Evolutionary conservation across 2,329 filamentous ascomycete genomes (phyloP).

Genomic region (Ambrosiella xylebori): DNA sequence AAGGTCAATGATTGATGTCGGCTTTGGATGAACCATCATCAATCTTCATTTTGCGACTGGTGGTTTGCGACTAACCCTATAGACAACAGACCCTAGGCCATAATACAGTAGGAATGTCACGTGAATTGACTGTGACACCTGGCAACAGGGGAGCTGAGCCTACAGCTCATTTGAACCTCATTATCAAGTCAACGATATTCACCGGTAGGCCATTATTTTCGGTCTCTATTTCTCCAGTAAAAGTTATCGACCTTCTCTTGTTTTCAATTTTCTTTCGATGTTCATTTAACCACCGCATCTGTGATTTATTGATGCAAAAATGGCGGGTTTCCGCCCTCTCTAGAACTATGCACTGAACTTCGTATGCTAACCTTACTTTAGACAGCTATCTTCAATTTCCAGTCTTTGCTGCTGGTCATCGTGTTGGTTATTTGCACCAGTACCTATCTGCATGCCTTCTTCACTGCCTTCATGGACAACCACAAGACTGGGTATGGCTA

Average conservation of each 20-base stretch:
- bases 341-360: not conserved
- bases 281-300: not conserved
- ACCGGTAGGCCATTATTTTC: no score
- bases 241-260: no score
- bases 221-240: no score
- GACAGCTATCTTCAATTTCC: slow-evolving; percentile 98
- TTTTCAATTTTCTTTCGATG: not conserved
- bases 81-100: not conserved
- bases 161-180: not conserved
- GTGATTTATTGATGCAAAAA: not conserved
- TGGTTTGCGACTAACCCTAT: not conserved
- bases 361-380: slow-evolving; percentile 22
- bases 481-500: slow-evolving; percentile 68
- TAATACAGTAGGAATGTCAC: not conserved
- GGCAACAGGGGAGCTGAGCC: not conserved
- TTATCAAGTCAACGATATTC: no score
- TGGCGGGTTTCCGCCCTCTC: not conserved
- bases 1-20: not conserved
- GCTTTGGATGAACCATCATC: not conserved
- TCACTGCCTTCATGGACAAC: slow-evolving; percentile 76
- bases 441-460: slow-evolving; percentile 79
- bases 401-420: slow-evolving; percentile 85
- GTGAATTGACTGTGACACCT: not conserved
- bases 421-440: slow-evolving; percentile 92
- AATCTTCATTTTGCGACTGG: not conserved